Evolutionary conservation across 768 basidiomycete genomes (phyloP).

Genomic region (Suillus cothurnatus): DNA sequence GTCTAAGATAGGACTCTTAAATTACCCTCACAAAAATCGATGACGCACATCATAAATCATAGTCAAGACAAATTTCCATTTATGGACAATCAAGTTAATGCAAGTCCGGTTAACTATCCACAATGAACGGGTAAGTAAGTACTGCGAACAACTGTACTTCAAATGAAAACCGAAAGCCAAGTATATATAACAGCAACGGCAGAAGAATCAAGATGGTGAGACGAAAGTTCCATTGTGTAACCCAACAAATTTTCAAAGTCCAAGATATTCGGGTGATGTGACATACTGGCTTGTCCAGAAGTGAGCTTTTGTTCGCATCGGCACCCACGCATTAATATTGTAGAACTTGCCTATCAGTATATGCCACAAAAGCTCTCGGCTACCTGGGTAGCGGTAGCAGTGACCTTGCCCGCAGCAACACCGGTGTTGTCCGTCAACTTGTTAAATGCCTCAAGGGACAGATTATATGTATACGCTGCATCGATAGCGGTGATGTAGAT

Average conservation of each 20-base stretch:
- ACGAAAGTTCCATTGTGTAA: not conserved
- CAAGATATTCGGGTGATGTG: not conserved
- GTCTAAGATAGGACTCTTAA: too few species aligned
- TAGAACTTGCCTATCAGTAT: conserved; percentile 20
- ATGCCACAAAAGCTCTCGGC: conserved; percentile 50
- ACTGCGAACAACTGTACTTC: not conserved
- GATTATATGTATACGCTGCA: conserved; percentile 43
- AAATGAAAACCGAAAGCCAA: not conserved
- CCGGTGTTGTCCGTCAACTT: conserved; percentile 43
- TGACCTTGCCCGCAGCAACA: conserved; percentile 44
- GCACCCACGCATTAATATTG: not conserved
- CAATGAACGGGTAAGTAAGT: not conserved
- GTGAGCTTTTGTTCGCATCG: not conserved
- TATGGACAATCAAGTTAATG: not conserved
- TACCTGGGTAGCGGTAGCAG: conserved; percentile 46
- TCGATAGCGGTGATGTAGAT: conserved; percentile 57
- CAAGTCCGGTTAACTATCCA: not conserved
- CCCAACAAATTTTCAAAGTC: not conserved
- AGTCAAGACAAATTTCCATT: not conserved
- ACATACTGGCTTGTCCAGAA: not conserved
- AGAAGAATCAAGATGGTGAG: not conserved
- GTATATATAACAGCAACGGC: not conserved
- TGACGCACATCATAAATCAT: not conserved
- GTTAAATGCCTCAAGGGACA: conserved; percentile 38
- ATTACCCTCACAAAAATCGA: not conserved